Evolutionary conservation across 2,329 filamentous ascomycete genomes (phyloP).

Genomic region (Xylariaceae sp.): DNA sequence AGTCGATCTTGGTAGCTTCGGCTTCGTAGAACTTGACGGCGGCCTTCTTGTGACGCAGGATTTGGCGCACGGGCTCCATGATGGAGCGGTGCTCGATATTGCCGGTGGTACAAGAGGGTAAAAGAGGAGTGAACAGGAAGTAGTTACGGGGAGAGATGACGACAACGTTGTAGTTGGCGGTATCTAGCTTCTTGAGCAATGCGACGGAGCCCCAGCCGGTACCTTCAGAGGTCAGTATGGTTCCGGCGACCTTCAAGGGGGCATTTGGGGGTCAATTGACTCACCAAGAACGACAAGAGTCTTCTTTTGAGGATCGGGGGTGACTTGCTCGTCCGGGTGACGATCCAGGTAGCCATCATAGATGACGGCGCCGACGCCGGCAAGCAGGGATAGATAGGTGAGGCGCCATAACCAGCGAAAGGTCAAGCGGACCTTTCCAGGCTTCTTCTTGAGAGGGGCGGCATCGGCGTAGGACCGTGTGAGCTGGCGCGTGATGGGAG

Average conservation of each 20-base stretch:
- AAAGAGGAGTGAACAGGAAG: conserved; percentile 97
- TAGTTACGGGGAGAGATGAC: conserved; percentile 98
- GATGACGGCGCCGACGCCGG: conserved; percentile 63
- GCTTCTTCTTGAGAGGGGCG: conserved; percentile 44
- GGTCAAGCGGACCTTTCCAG: conserved; percentile 59
- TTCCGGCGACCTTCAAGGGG: conserved; percentile 15
- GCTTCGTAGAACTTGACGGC: conserved; percentile 97
- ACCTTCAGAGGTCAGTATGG: conserved; percentile 47
- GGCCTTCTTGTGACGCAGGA: conserved; percentile 90
- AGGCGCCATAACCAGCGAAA: conserved; percentile 81
- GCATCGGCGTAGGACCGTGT: conserved; percentile 47
- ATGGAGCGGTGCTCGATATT: conserved; percentile 98
- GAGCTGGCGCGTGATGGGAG: conserved; percentile 36
- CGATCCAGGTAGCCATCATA: conserved; percentile 82
- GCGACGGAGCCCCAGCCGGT: conserved; percentile 96
- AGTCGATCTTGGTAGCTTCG: conserved; percentile 92
- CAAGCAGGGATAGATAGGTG: conserved; percentile 71
- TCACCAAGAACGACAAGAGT: conserved; percentile 92
- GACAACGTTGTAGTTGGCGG: conserved; percentile 97
- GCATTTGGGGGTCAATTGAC: conserved; percentile 13
- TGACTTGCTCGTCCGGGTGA: conserved; percentile 73
- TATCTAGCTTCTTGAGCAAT: conserved; percentile 96
- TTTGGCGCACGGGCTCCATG: conserved; percentile 97
- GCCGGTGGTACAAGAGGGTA: conserved; percentile 96
- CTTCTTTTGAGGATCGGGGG: conserved; percentile 87